Evolutionary conservation across 176 grass and related monocot species (phyloP).

Genomic region (Alopecurus myosuroides): DNA sequence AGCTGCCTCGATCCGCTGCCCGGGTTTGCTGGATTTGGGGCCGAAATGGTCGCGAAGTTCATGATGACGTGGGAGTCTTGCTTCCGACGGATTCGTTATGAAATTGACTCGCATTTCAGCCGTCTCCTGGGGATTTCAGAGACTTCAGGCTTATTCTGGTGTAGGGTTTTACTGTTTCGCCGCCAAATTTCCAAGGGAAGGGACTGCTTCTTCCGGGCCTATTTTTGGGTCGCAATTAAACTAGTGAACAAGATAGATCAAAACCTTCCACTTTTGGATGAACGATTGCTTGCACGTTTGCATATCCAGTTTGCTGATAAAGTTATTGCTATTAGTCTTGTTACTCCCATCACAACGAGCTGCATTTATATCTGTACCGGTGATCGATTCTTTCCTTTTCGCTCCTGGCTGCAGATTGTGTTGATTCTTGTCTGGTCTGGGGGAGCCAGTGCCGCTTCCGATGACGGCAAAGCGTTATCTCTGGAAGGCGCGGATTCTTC

Average conservation of each 20-base stretch:
- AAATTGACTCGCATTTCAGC: neutral
- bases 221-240: conserved; percentile 23
- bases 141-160: neutral
- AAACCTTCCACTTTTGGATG: neutral
- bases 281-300: neutral
- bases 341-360: neutral
- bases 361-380: neutral
- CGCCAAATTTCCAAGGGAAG: neutral
- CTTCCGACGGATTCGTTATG: neutral
- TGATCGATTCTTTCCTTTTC: neutral
- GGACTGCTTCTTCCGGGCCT: neutral
- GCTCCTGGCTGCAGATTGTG: conserved; percentile 46
- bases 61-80: neutral
- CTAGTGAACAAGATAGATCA: neutral
- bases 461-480: conserved; percentile 28
- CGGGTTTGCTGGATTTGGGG: conserved; percentile 10
- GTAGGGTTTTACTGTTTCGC: conserved; percentile 37
- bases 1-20: conserved; percentile 30
- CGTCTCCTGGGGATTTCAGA: neutral
- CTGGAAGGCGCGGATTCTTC: conserved; percentile 34
- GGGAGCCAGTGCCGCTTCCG: conserved; percentile 34
- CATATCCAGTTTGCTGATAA: neutral
- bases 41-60: neutral
- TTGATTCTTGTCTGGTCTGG: conserved; percentile 59
- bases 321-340: too few relatives aligned